A percentile compares a stretch with the other conserved stretches of the same genome.
phyloP scores from a whole-genome alignment of 1,284 basidiomycete species.

The Trametes pubescens region DNA sequence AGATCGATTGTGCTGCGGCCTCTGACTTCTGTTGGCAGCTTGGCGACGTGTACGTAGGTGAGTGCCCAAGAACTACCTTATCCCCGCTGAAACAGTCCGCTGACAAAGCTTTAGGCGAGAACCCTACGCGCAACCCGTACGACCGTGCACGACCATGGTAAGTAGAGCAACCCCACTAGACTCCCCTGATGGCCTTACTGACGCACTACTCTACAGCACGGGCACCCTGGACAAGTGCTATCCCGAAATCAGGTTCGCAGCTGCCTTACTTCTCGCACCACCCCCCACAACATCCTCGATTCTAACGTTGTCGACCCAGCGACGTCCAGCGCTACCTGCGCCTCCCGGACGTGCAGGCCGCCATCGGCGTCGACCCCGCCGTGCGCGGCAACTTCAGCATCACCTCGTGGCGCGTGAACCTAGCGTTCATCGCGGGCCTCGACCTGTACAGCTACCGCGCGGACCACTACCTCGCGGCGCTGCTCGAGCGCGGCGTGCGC shows the following conservation, averaged over 20 bases:
- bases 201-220: neutral
- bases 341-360: slow-evolving; percentile 56
- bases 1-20: slow-evolving; percentile 49
- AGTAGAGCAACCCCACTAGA: neutral
- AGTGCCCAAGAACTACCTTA: neutral
- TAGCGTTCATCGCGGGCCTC: slow-evolving; percentile 47
- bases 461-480: slow-evolving; percentile 64
- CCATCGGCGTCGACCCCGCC: slow-evolving; percentile 63
- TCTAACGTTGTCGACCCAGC: no score
- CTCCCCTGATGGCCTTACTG: no score
- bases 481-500: slow-evolving; percentile 56
- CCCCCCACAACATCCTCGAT: no score
- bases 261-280: no score
- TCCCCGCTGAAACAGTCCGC: neutral
- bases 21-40: slow-evolving; percentile 45
- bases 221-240: neutral
- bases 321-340: slow-evolving; percentile 61
- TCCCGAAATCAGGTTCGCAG: slow-evolving; percentile 20
- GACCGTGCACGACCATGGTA: slow-evolving; percentile 1
- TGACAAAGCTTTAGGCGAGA: neutral
- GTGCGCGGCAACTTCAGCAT: slow-evolving; percentile 54
- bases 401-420: slow-evolving; percentile 46
- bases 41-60: slow-evolving; percentile 17
- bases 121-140: slow-evolving; percentile 8
- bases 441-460: slow-evolving; percentile 55